Evolutionary conservation across 2,329 filamentous ascomycete species (phyloP).

Genomic region (Ceratocystis eucalypticola): DNA sequence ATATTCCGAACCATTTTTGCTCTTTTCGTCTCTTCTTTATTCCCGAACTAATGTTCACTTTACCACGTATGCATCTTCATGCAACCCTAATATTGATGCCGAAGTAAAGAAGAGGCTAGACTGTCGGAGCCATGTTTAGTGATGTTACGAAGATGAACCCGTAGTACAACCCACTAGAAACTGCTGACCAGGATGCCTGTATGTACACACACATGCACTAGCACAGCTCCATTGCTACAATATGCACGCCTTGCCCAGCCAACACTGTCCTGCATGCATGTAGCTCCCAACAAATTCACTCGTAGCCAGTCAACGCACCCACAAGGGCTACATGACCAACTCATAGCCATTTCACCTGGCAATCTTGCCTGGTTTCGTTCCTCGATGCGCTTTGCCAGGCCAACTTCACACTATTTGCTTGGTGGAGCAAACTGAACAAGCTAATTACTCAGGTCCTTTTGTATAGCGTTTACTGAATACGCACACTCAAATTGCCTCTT

Average conservation of each 20-base stretch:
- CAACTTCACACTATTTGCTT: background rate
- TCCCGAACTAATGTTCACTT: background rate
- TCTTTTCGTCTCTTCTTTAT: slow-evolving; percentile 4
- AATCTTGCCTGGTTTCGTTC: background rate
- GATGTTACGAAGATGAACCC: background rate
- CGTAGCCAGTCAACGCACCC: background rate
- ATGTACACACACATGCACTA: background rate
- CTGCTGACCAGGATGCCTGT: background rate
- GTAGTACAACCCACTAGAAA: background rate
- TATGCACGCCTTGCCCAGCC: too few species aligned
- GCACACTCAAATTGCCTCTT: background rate
- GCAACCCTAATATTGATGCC: background rate
- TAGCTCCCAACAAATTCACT: background rate
- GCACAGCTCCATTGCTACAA: too few species aligned
- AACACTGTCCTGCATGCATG: background rate
- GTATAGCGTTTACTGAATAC: background rate
- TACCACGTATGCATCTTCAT: background rate
- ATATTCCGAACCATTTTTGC: background rate
- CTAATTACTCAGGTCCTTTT: background rate
- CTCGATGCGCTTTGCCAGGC: background rate
- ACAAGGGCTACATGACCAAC: background rate
- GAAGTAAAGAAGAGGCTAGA: background rate
- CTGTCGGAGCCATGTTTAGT: background rate
- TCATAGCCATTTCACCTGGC: background rate
- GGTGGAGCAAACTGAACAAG: background rate